Base-by-base conservation (phyloP, 345 rosid genomes). In the Salix suchowensis region DNA sequence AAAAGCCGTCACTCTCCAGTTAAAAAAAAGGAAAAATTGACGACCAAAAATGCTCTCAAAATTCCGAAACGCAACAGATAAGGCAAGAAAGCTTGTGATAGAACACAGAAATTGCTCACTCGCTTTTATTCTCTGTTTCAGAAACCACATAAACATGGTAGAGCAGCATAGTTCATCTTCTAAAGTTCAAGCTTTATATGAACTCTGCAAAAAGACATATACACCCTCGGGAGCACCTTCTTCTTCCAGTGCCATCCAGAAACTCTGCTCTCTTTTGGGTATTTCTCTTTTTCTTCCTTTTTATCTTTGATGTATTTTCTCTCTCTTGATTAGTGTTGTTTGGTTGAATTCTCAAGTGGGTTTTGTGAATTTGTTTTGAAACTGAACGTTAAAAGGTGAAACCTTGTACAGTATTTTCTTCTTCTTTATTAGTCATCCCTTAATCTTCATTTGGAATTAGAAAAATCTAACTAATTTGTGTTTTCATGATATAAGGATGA, bases 231-330 rank as follows among this genome's bases (percentile, higher is more conserved):
- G 79, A 28, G 48, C 73, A 2, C 77, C 94, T 76, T 69, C 85
- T 37, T 77, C 94, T 77, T 76, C 96, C 58, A 81, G 72, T 54
- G 77, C 91, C 52, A 67, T 84, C 65, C 86, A 81, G 55, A 85
- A 84, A 62, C 68, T 93, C 77, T 79, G 82, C 79, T 93, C 94
- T 81, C 86, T 91, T 18, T 39, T 96, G 89, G 98, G 99, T 96
- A 92, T 54, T 78, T 74, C 39, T 77, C 16, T 60, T 34, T 75
- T 60, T 21, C 18, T 61, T 44, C 44, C 23, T 50, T 52, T n/a
- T 18, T 36, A 36, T 16, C 15, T 40, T 26, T 62, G 30, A 14
- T 72, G 10, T 68, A 58, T 68, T 74, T 76, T 66, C 6, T 79
- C 32, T 34, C 42, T 52, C 4, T 66, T 79, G 37, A 34, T 34